A percentile compares a stretch with the other conserved stretches of the same genome.
Conservation (phyloP, 148 eudicot species). For the Beta vulgaris region DNA sequence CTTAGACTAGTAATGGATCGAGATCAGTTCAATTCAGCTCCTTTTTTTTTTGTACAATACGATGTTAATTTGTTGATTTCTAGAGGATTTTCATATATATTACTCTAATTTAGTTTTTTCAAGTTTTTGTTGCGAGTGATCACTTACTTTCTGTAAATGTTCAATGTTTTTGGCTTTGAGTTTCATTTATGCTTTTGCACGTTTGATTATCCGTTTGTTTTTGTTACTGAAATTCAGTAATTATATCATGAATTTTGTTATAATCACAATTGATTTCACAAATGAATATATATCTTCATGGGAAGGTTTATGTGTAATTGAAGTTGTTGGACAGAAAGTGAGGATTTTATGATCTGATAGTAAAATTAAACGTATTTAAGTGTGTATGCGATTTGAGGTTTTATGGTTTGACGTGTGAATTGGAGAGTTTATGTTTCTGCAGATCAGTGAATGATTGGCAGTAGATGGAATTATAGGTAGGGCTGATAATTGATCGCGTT, state of each 20-base stretch:
- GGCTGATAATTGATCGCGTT: background rate
- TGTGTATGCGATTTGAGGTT: background rate
- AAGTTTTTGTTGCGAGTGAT: background rate
- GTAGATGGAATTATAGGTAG: background rate
- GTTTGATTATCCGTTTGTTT: background rate
- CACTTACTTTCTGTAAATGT: background rate
- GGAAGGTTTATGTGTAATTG: background rate
- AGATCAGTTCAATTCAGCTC: conserved; percentile 14
- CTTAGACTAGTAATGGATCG: background rate
- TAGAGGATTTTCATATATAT: background rate
- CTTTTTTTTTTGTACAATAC: background rate
- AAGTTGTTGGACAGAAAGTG: background rate
- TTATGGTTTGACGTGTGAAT: background rate
- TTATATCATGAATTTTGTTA: too few species aligned
- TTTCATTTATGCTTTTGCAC: background rate
- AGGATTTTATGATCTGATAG: background rate
- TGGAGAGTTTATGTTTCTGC: background rate
- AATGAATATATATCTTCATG: too few species aligned
- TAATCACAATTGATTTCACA: too few species aligned
- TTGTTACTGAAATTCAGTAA: background rate
- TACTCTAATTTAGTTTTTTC: background rate
- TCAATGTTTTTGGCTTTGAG: background rate
- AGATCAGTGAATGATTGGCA: too few species aligned
- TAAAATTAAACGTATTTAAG: background rate
- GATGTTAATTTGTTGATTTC: background rate